A percentile compares a stretch with the other conserved stretches of the same genome.
These are phyloP conservation scores for Pythium dissotocum DNA, from an alignment of 352 stramenopile species.

Conservation along the genomic window DNA sequence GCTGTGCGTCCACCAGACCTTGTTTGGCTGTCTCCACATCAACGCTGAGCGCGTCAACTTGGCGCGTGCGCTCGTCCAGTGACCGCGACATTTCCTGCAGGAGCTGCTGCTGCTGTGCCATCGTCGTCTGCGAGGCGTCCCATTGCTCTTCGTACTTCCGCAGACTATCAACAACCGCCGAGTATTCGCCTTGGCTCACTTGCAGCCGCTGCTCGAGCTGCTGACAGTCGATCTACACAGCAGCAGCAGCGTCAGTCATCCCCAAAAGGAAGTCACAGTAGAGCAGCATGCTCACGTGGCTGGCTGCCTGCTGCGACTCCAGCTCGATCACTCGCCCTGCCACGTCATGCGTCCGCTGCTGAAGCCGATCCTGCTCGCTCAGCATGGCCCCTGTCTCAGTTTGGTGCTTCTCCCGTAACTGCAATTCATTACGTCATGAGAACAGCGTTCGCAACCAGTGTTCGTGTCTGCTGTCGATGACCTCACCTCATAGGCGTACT, in stretches of 20 bases:
- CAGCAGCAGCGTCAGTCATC: not conserved
- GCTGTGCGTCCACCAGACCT: not conserved
- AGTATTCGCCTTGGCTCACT: constrained; percentile 6
- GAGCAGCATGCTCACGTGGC: constrained; percentile 1
- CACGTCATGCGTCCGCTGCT: constrained; percentile 14
- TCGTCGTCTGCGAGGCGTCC: constrained; percentile 30
- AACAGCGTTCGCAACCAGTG: not conserved
- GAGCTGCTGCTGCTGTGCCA: constrained; percentile 41
- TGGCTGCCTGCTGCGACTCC: not conserved
- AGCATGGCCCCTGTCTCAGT: not conserved
- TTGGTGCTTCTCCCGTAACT: constrained; percentile 22
- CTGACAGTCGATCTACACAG: constrained; percentile 6
- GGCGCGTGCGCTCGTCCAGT: constrained; percentile 14
- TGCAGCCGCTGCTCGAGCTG: constrained; percentile 13
- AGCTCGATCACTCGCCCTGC: constrained; percentile 7
- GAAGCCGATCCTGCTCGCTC: constrained; percentile 6
- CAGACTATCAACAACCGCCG: constrained; percentile 14
- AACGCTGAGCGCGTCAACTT: constrained; percentile 3
- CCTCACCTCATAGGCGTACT: constrained; percentile 38
- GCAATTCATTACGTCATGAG: not conserved
- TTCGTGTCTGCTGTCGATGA: too few species aligned
- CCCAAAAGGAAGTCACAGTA: too few species aligned
- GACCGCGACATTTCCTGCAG: constrained; percentile 40
- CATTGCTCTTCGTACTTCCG: constrained; percentile 51
- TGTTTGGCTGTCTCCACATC: constrained; percentile 3